Evolutionary conservation across 2,329 filamentous ascomycete genomes (phyloP).

Genomic region (Calonectria crousiana): DNA sequence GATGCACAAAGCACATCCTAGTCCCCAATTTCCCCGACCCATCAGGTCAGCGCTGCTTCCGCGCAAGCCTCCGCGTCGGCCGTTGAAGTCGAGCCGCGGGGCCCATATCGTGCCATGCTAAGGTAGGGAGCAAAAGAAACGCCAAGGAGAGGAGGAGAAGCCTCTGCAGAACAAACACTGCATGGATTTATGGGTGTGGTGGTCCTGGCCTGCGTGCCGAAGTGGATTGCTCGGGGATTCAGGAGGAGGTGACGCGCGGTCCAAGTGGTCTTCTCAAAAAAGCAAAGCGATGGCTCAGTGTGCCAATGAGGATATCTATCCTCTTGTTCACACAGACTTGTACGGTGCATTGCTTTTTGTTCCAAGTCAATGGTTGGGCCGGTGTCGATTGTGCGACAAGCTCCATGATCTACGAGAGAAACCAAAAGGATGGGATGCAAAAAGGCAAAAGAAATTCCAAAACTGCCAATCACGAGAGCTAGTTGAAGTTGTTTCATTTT

Average conservation of each 20-base stretch:
- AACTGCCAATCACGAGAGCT: background rate
- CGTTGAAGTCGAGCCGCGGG: slow-evolving; percentile 1
- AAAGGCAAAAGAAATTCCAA: background rate
- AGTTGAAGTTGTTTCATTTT: background rate
- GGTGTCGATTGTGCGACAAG: background rate
- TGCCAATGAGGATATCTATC: background rate
- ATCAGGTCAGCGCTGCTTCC: slow-evolving; percentile 4
- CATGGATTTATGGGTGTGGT: background rate
- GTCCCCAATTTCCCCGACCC: slow-evolving; percentile 11
- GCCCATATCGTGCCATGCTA: slow-evolving; percentile 17
- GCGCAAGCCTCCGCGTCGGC: background rate
- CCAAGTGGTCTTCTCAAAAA: background rate
- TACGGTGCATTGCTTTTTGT: background rate
- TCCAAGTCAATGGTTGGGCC: background rate
- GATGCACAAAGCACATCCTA: background rate
- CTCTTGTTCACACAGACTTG: background rate
- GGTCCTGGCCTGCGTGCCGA: slow-evolving; percentile 5
- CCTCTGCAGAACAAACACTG: background rate
- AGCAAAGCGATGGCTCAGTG: background rate
- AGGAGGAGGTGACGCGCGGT: slow-evolving; percentile 11
- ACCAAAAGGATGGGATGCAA: background rate
- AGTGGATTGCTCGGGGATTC: slow-evolving; percentile 5
- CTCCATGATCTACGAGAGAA: background rate
- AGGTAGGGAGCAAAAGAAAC: background rate
- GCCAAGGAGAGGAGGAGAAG: background rate